Conservation (phyloP, 176 grass and related monocot genomes). For the Oryza nivara region DNA sequence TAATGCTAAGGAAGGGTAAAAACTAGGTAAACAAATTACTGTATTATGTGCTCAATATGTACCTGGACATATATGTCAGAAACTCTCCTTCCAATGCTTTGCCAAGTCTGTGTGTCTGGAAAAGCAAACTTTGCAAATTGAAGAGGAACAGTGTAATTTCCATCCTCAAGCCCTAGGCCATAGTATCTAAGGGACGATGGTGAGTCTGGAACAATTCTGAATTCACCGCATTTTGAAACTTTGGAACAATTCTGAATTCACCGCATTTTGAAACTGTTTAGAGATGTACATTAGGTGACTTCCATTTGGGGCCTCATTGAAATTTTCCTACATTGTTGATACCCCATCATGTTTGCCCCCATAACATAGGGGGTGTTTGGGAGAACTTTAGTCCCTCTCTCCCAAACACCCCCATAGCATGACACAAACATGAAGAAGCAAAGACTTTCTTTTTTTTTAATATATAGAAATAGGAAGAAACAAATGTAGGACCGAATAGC, state of each 20-base stretch:
- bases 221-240: too few species aligned
- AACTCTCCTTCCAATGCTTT: constrained; percentile 72
- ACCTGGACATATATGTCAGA: constrained; percentile 94
- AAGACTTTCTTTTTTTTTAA: too few species aligned
- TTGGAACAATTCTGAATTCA: constrained; percentile 65
- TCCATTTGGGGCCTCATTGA: constrained; percentile 40
- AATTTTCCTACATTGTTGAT: constrained; percentile 72
- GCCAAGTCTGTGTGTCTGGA: constrained; percentile 45
- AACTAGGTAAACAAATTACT: background rate
- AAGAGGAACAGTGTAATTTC: constrained; percentile 79
- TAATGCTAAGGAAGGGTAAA: background rate
- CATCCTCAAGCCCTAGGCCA: constrained; percentile 88
- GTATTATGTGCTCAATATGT: background rate
- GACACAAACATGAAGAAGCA: too few species aligned
- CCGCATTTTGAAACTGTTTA: constrained; percentile 60
- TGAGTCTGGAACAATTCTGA: too few species aligned
- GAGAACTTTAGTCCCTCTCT: too few species aligned
- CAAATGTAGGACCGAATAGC: too few species aligned
- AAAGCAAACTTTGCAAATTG: constrained; percentile 68
- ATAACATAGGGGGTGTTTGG: constrained; percentile 40
- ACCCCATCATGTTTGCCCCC: constrained; percentile 56
- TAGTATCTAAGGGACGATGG: constrained; percentile 88
- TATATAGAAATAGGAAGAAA: too few species aligned
- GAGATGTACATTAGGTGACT: constrained; percentile 42
- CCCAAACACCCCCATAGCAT: too few species aligned